phyloP scores from a whole-genome alignment of 345 rosid genomes.

The Citrus sp. region DNA sequence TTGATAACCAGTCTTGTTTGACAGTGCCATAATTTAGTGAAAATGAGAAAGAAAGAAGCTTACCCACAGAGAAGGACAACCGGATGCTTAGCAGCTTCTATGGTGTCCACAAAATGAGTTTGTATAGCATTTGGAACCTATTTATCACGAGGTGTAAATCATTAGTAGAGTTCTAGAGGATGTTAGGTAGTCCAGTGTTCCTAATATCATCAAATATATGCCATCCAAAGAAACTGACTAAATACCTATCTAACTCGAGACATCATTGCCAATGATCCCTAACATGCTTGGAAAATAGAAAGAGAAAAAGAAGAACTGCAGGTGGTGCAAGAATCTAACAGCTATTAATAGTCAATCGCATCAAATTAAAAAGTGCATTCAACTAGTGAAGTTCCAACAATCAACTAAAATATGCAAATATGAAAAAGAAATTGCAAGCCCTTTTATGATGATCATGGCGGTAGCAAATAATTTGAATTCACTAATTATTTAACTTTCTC shows the following conservation, averaged over 20 bases:
- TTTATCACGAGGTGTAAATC: slow-evolving; percentile 17
- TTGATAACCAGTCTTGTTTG: background rate
- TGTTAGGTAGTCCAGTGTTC: background rate
- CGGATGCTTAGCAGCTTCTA: slow-evolving; percentile 75
- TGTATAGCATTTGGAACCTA: slow-evolving; percentile 87
- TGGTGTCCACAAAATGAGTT: slow-evolving; percentile 53
- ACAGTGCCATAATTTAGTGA: background rate
- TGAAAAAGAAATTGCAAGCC: background rate
- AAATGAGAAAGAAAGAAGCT: slow-evolving; percentile 20
- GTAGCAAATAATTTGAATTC: background rate
- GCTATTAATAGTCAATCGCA: background rate
- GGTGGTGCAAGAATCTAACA: background rate
- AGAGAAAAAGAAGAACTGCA: background rate
- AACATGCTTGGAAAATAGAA: background rate
- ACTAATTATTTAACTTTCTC: background rate
- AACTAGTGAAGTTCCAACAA: slow-evolving; percentile 3
- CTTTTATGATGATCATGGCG: background rate
- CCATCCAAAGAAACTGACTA: background rate
- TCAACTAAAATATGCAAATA: background rate
- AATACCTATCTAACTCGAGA: background rate
- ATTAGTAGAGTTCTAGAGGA: slow-evolving; percentile 5
- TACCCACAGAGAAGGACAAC: slow-evolving; percentile 74
- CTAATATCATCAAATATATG: background rate
- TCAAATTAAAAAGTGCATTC: background rate
- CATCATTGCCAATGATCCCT: background rate